Conservation (phyloP, 371 early-diverging fungal genomes). For the Apophysomyces ossiformis region DNA sequence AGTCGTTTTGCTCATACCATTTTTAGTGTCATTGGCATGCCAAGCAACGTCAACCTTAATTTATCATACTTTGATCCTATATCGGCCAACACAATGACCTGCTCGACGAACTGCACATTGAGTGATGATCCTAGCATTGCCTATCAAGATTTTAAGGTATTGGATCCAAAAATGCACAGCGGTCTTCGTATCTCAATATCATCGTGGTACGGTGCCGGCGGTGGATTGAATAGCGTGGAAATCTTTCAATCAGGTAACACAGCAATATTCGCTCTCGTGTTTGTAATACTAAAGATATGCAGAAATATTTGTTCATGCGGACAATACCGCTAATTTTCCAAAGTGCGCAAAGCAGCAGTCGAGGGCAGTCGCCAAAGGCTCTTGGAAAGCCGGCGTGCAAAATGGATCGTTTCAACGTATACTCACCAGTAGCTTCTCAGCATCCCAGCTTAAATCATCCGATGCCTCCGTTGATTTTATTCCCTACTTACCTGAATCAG, state of each 20-base stretch:
- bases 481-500: conserved; percentile 68
- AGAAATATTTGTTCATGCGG: conserved; percentile 36
- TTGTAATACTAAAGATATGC: background rate
- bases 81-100: conserved; percentile 44
- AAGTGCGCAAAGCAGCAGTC: conserved; percentile 20
- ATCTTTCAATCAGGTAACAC: conserved; percentile 66
- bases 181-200: conserved; percentile 68
- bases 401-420: conserved; percentile 32
- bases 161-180: conserved; percentile 39
- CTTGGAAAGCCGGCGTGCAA: conserved; percentile 22
- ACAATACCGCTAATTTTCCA: conserved; percentile 9
- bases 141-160: conserved; percentile 68
- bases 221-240: conserved; percentile 71
- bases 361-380: conserved; percentile 25
- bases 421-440: conserved; percentile 26
- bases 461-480: conserved; percentile 50
- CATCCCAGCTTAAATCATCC: conserved; percentile 24
- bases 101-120: conserved; percentile 67
- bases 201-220: conserved; percentile 78
- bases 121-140: conserved; percentile 37
- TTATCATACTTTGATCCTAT: conserved; percentile 69
- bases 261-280: background rate
- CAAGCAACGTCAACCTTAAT: conserved; percentile 49
- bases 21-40: conserved; percentile 45
- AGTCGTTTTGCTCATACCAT: background rate